phyloP scores from a whole-genome alignment of 768 basidiomycete genomes.

The Clitopilus hobsonii region DNA sequence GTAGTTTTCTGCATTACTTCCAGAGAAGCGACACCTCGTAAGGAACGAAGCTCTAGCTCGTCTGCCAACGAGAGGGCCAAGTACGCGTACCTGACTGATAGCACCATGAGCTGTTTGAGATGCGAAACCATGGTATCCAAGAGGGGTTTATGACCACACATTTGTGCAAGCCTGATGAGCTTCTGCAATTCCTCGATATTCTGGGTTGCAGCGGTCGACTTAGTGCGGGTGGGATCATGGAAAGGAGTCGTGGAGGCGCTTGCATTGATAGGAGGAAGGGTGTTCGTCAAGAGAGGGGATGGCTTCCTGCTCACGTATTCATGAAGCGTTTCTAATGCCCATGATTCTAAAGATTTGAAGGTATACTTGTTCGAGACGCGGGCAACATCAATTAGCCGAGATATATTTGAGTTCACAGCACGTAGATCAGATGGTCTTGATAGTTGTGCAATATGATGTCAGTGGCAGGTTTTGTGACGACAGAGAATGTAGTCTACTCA shows the following conservation, averaged over 20 bases:
- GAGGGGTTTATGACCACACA: conserved; percentile 58
- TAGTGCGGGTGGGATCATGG: conserved; percentile 7
- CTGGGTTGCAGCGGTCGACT: conserved; percentile 15
- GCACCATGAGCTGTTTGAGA: conserved; percentile 56
- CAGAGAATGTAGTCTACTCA: conserved; percentile 26
- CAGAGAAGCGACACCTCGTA: conserved; percentile 65
- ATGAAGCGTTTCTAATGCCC: conserved; percentile 72
- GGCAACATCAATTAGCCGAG: conserved; percentile 56
- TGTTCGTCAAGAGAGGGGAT: conserved; percentile 43
- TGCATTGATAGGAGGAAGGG: conserved; percentile 24
- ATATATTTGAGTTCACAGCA: conserved; percentile 45
- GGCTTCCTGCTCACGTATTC: conserved; percentile 58
- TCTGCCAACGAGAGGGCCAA: conserved; percentile 72
- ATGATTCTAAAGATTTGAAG: conserved; percentile 69
- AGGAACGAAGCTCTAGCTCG: conserved; percentile 54
- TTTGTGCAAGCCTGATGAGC: conserved; percentile 61
- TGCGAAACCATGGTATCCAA: conserved; percentile 55
- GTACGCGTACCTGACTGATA: conserved; percentile 63
- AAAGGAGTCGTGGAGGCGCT: not conserved
- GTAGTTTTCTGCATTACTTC: conserved; percentile 67
- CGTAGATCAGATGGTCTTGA: conserved; percentile 62
- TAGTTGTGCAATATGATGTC: conserved; percentile 1
- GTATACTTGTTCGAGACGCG: conserved; percentile 68
- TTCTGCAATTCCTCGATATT: conserved; percentile 49
- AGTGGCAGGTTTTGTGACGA: not conserved